These are phyloP conservation scores for Trichoderma sp. DNA, from an alignment of 2,329 filamentous ascomycete species.

Conservation along the genomic window DNA sequence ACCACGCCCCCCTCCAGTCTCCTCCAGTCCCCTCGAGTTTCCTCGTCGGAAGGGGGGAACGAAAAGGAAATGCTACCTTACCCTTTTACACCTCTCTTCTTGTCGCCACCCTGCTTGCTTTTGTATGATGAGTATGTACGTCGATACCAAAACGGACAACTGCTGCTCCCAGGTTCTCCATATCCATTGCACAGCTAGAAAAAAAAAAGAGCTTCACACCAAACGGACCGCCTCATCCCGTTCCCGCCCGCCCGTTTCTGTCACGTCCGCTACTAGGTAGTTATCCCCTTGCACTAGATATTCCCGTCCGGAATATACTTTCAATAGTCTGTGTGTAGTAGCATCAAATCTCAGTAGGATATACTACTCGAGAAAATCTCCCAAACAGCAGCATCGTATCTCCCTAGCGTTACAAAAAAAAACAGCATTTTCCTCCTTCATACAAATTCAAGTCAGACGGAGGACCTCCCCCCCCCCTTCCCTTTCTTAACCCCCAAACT, in stretches of 20 bases:
- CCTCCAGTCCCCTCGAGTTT: background rate
- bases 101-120: background rate
- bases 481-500: background rate
- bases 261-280: background rate
- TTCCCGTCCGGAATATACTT: background rate
- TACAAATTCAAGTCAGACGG: background rate
- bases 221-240: conserved; percentile 8
- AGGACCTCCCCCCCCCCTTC: background rate
- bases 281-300: background rate
- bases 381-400: background rate
- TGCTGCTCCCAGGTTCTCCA: background rate
- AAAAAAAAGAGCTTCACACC: background rate
- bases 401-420: background rate
- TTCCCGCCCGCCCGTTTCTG: conserved; percentile 11
- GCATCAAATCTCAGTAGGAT: background rate
- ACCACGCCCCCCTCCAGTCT: background rate
- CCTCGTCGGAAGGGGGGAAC: background rate
- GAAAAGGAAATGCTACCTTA: background rate
- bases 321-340: background rate
- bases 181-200: background rate
- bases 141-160: background rate
- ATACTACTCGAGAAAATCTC: background rate
- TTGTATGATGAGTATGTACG: background rate
- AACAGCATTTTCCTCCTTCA: background rate
- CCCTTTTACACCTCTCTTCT: background rate